Evolutionary conservation across 2,329 filamentous ascomycete genomes (phyloP).

Genomic region (Aspergillus viridinutans): DNA sequence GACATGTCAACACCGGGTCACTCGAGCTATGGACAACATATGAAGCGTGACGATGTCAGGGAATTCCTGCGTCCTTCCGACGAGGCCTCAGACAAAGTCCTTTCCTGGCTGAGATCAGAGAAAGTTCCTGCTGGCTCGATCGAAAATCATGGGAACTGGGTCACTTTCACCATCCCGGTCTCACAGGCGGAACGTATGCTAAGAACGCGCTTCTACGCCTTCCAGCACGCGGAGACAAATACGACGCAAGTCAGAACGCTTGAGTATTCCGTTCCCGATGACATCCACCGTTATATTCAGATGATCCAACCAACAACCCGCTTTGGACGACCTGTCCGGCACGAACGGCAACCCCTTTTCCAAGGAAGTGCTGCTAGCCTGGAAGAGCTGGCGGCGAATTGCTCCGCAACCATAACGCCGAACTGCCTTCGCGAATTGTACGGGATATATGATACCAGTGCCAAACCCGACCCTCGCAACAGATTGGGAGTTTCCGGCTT

Average conservation of each 20-base stretch:
- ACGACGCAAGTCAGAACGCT: constrained; percentile 51
- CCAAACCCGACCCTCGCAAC: constrained; percentile 33
- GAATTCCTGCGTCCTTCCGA: constrained; percentile 50
- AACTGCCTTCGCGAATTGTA: constrained; percentile 50
- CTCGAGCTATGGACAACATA: constrained; percentile 56
- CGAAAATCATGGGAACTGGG: constrained; percentile 55
- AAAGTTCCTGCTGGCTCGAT: constrained; percentile 46
- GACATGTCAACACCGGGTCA: constrained; percentile 60
- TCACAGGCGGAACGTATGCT: constrained; percentile 52
- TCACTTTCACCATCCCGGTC: constrained; percentile 48
- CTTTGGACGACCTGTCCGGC: constrained; percentile 51
- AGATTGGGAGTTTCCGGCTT: constrained; percentile 48
- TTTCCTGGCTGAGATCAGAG: constrained; percentile 53
- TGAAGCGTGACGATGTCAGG: constrained; percentile 58
- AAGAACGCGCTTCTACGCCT: constrained; percentile 55
- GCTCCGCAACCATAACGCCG: constrained; percentile 44
- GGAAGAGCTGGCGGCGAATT: constrained; percentile 27
- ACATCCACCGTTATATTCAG: constrained; percentile 53
- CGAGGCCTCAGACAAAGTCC: constrained; percentile 47
- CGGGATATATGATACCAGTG: constrained; percentile 32
- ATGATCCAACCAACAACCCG: constrained; percentile 64
- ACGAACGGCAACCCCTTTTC: constrained; percentile 33
- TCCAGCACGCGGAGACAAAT: constrained; percentile 43
- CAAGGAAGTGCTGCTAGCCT: constrained; percentile 8
- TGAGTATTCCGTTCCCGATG: constrained; percentile 58